phyloP scores from a whole-genome alignment of 2,329 filamentous ascomycete species.

The Curvularia hawaiiensis region DNA sequence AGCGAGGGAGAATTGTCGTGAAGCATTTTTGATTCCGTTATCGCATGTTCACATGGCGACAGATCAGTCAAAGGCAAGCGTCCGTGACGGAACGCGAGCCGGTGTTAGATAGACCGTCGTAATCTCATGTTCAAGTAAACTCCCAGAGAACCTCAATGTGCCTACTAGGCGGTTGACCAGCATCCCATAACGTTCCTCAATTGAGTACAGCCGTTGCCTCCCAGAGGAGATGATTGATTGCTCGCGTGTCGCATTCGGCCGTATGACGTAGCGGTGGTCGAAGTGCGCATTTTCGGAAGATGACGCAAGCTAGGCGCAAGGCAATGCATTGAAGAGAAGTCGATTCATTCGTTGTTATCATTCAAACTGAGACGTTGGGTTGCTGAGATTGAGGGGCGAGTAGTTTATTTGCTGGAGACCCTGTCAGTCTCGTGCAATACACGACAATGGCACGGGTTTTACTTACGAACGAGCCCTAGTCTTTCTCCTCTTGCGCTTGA shows the following conservation, averaged over 20 bases:
- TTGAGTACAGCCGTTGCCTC: conserved; percentile 33
- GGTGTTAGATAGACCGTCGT: conserved; percentile 47
- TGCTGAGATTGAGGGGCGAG: conserved; percentile 52
- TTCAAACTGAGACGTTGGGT: conserved; percentile 38
- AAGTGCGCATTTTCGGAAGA: conserved; percentile 23
- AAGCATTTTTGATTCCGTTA: conserved; percentile 45
- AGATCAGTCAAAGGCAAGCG: conserved; percentile 44
- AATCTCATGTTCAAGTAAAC: conserved; percentile 40
- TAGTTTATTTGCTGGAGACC: conserved; percentile 54
- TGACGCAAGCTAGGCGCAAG: conserved; percentile 29
- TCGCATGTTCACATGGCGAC: conserved; percentile 45
- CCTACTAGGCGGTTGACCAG: conserved; percentile 39
- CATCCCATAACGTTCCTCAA: conserved; percentile 35
- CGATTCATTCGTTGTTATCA: conserved; percentile 36
- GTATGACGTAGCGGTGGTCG: conserved; percentile 31
- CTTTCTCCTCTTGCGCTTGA: conserved; percentile 99
- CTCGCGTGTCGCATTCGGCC: conserved; percentile 34
- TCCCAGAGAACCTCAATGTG: conserved; percentile 41
- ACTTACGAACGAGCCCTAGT: conserved; percentile 95
- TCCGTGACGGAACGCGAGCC: conserved; percentile 31
- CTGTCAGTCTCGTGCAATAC: conserved; percentile 16
- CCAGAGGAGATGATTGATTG: conserved; percentile 26
- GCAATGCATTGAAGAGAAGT: conserved; percentile 33
- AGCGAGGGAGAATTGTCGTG: conserved; percentile 35
- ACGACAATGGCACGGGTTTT: conserved; percentile 1